Conservation (phyloP, 257 asterid genomes). For the Echium plantagineum region DNA sequence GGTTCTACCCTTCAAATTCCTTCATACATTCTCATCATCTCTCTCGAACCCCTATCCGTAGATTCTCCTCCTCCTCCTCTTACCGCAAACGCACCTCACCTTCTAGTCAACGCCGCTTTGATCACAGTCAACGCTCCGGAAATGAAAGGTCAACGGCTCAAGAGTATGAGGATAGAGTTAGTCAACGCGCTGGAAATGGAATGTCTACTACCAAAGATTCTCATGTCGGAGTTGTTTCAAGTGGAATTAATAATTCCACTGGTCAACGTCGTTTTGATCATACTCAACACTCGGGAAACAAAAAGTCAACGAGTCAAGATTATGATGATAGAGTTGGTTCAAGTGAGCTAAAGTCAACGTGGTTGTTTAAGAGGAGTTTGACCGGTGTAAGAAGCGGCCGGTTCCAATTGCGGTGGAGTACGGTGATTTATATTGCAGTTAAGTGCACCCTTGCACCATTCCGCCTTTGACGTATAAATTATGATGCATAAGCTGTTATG, state of each 20-base stretch:
- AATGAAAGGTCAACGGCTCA: neutral
- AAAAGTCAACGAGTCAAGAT: slow-evolving; percentile 27
- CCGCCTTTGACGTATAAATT: too few species aligned
- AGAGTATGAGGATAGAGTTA: too few species aligned
- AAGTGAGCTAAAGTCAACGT: slow-evolving; percentile 8
- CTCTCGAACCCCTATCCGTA: slow-evolving; percentile 33
- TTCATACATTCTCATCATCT: slow-evolving; percentile 32
- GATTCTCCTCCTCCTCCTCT: slow-evolving; percentile 35
- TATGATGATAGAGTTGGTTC: slow-evolving; percentile 14
- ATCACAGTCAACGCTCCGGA: neutral
- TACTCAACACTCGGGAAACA: slow-evolving; percentile 7
- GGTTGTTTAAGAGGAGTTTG: slow-evolving; percentile 15
- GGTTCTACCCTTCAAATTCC: slow-evolving; percentile 68
- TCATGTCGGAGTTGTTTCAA: too few species aligned
- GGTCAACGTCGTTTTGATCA: slow-evolving; percentile 23
- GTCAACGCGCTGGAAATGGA: too few species aligned
- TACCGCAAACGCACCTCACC: slow-evolving; percentile 20
- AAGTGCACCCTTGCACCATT: slow-evolving; percentile 11
- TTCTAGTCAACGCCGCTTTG: too few species aligned
- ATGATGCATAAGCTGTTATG: too few species aligned
- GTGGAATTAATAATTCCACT: too few species aligned
- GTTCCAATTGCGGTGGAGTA: slow-evolving; percentile 31
- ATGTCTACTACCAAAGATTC: too few species aligned
- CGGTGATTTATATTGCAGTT: slow-evolving; percentile 36
- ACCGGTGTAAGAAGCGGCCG: slow-evolving; percentile 9